Conservation (phyloP, 2,329 filamentous ascomycete genomes). For the Phaeosphaeriaceae sp. region DNA sequence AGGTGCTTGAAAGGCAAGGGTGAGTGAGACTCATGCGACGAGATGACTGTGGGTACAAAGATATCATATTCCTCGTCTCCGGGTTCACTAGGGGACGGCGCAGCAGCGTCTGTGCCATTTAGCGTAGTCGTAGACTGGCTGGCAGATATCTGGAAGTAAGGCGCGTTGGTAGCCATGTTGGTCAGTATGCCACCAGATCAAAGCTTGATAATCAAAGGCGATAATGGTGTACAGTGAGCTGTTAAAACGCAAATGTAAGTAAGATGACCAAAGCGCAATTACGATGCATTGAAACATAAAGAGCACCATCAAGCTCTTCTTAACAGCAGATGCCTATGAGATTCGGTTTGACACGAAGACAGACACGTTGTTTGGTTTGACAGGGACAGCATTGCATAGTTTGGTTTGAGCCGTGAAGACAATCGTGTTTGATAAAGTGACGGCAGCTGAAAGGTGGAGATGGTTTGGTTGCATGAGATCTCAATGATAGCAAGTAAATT, state of each 20-base stretch:
- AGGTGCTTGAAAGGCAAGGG: conserved; percentile 22
- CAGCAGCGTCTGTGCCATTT: conserved; percentile 31
- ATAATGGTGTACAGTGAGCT: conserved; percentile 15
- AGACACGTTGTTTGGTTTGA: conserved; percentile 22
- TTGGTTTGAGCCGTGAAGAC: conserved; percentile 7
- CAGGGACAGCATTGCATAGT: conserved; percentile 8
- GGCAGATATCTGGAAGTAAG: conserved; percentile 43
- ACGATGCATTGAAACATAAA: conserved; percentile 11
- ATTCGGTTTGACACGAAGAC: conserved; percentile 23
- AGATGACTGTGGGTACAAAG: conserved; percentile 15
- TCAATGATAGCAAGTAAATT: background rate
- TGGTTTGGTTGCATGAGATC: conserved; percentile 6
- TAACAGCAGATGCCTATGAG: conserved; percentile 18
- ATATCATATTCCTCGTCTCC: conserved; percentile 33
- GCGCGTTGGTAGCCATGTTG: conserved; percentile 45
- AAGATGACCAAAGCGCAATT: conserved; percentile 14
- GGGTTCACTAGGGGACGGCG: conserved; percentile 16
- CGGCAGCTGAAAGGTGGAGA: conserved; percentile 4
- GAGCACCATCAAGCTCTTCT: conserved; percentile 23
- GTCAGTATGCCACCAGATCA: conserved; percentile 16
- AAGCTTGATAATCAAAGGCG: conserved; percentile 16
- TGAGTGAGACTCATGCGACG: conserved; percentile 20
- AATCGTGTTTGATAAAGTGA: conserved; percentile 13
- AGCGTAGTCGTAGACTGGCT: conserved; percentile 32
- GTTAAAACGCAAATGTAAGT: conserved; percentile 30